Evolutionary conservation across 225 moss, liverwort and hornwort genomes (phyloP).

Genomic region (Polytrichum formosum): DNA sequence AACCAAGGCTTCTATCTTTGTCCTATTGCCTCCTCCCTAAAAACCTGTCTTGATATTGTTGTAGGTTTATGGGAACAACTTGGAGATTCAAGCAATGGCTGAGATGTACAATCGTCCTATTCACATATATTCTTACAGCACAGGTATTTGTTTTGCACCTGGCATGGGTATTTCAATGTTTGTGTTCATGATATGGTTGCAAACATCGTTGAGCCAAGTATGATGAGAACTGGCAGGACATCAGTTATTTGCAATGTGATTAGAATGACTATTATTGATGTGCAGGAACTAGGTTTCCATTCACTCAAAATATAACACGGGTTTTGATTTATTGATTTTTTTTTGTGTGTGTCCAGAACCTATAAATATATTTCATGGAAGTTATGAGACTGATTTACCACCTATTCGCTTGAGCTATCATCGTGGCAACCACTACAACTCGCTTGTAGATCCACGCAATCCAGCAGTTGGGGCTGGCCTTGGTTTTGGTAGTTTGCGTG

Average conservation of each 20-base stretch:
- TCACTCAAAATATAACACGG: too few species aligned
- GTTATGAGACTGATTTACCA: conserved; percentile 95
- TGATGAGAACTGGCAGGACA: too few species aligned
- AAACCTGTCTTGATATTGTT: neutral
- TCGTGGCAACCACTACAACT: conserved; percentile 97
- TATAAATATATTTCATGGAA: conserved; percentile 96
- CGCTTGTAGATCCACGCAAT: conserved; percentile 84
- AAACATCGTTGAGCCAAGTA: too few species aligned
- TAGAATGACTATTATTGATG: too few species aligned
- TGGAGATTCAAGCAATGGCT: conserved; percentile 99
- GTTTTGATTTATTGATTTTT: too few species aligned
- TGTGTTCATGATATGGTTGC: neutral
- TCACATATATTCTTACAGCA: conserved; percentile 87
- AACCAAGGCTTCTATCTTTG: too few species aligned
- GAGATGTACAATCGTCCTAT: conserved; percentile 99
- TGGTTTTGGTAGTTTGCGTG: conserved; percentile 94
- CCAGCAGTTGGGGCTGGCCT: conserved; percentile 97
- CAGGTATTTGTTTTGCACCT: conserved; percentile 44
- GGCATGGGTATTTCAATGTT: neutral
- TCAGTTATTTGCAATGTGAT: too few species aligned
- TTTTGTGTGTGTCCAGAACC: conserved; percentile 57
- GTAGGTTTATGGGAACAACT: conserved; percentile 95
- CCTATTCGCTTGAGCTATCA: conserved; percentile 99
- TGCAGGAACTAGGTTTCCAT: too few species aligned
- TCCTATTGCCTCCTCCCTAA: too few species aligned